Base-by-base conservation (phyloP, 2,329 filamentous ascomycete genomes). In the Aspergillus sp. region DNA sequence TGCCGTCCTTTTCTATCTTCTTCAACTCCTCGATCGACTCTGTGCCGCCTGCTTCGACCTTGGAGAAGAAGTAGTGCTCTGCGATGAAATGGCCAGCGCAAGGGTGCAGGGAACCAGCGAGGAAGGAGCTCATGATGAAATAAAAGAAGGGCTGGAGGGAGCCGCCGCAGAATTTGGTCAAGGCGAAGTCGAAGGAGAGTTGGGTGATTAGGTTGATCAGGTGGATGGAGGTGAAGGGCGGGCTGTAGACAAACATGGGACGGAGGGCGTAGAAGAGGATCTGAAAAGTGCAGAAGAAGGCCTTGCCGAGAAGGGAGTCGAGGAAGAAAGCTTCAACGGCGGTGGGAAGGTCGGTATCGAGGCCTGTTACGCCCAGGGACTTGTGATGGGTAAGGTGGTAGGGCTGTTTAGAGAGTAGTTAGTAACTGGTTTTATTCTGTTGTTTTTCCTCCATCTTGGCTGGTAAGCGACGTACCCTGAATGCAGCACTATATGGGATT, bases 351-450 rank as follows among this genome's bases (percentile, higher is more conserved):
- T 98, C 93, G 36, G 91, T 95, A 67, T 98, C 93, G 35, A 98
- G 81, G 44, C 93, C 93, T 59, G 95, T 88, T 40, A 98, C 91
- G 49, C 93, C 93, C 41, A 98, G 85, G 32, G 90, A 95, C 75
- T 98, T 98, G 80, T 98, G 93, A 72, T 98, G 93, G 2, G 93
- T 98, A 33, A 98, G 82, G 65, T 98, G 93, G 75, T 98, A 98
- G 5, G 93, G 93, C 79, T 89, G 53, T 40, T 19, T 30, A 19
- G 19, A 19, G 19, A 19, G 19, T 19, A 19, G 19, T 19, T 19
- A 19, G 19, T 19, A 19, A 19, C 2, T 19, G 19, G 19, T 19
- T 19, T 19, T 19, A 19, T 19, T 19, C 19, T 19, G 26, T 8
- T 19, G 2, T 4, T 19, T 19, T 19, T 19, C 19, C 19, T 4